Conservation (phyloP, 495 filamentous ascomycete genomes). For the Penicillium coffeae region DNA sequence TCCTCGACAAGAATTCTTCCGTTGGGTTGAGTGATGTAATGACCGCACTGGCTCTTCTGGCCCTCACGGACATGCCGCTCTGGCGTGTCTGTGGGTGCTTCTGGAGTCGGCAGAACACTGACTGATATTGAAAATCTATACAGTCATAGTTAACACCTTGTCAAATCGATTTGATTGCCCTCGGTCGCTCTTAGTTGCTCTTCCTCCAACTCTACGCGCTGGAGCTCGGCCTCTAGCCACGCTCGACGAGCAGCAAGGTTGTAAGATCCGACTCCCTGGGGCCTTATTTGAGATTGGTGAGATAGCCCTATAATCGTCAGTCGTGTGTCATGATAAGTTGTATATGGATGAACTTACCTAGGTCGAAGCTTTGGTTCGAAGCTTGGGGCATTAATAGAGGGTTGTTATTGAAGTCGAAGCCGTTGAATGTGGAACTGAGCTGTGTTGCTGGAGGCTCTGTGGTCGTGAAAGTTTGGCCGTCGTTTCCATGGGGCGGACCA, state of each 20-base stretch:
- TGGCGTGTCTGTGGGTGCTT: background rate
- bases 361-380: too few relatives aligned
- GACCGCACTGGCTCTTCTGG: background rate
- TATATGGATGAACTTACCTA: too few relatives aligned
- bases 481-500: too few relatives aligned
- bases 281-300: background rate
- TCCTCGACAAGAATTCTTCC: background rate
- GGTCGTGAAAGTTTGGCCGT: too few relatives aligned
- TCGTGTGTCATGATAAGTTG: too few relatives aligned
- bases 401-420: background rate
- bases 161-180: too few relatives aligned
- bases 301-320: too few relatives aligned
- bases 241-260: background rate
- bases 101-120: background rate
- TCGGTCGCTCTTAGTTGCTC: background rate
- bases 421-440: background rate
- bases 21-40: background rate
- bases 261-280: background rate
- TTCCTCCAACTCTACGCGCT: background rate
- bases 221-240: background rate
- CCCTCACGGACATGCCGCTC: background rate
- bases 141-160: too few relatives aligned
- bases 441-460: too few relatives aligned
- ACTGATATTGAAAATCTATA: background rate
- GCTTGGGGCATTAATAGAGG: background rate